These are phyloP conservation scores for Chenopodium formosanum DNA, from an alignment of 148 eudicot species.

Conservation along the genomic window DNA sequence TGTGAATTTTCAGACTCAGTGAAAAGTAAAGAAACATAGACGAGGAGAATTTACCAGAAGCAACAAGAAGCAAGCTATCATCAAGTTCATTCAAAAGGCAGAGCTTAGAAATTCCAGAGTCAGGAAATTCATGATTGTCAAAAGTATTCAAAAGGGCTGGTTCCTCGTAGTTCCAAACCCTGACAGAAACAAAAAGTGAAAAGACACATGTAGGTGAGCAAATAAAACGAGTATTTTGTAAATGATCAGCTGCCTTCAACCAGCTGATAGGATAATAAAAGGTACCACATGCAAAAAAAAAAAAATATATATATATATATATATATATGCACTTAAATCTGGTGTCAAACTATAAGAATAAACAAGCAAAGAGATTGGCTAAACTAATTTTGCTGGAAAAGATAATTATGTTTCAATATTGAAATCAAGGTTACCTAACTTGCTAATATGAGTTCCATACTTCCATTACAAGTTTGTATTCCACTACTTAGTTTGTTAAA, in stretches of 20 bases:
- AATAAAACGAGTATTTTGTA: not conserved
- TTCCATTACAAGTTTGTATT: no score
- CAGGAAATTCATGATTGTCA: conserved; percentile 78
- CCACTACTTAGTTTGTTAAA: no score
- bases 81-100: conserved; percentile 93
- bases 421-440: no score
- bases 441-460: no score
- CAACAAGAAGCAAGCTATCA: conserved; percentile 90
- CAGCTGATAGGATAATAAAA: not conserved
- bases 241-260: not conserved
- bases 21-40: not conserved
- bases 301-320: no score
- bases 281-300: no score
- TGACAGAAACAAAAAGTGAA: conserved; percentile 25
- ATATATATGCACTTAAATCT: not conserved
- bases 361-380: no score
- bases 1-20: not conserved
- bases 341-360: not conserved
- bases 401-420: no score
- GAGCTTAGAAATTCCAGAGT: conserved; percentile 85
- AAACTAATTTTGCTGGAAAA: no score
- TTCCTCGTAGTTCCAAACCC: conserved; percentile 97
- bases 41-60: conserved; percentile 56
- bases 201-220: not conserved
- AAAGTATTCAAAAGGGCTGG: conserved; percentile 78